Percentiles rank a stretch among this genome's conserved stretches.
These are phyloP conservation scores for Thelonectria olida DNA, from an alignment of 2,329 filamentous ascomycete species.

Conservation along the genomic window DNA sequence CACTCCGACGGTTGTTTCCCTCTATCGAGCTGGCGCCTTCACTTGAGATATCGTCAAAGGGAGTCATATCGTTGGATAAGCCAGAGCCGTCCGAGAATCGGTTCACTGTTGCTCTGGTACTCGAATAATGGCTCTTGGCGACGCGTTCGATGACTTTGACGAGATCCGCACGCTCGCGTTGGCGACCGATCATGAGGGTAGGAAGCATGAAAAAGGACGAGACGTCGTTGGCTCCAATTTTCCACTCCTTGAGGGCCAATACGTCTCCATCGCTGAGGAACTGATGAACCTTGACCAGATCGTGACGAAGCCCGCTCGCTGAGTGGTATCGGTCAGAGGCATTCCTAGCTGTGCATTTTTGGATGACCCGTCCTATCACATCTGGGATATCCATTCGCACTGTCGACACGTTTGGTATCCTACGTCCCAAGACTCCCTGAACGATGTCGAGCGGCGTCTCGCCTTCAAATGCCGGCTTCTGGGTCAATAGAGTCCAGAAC, in stretches of 20 bases:
- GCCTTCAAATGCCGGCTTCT: conserved; percentile 82
- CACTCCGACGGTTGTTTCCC: conserved; percentile 58
- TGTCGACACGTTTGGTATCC: conserved; percentile 79
- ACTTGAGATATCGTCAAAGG: conserved; percentile 64
- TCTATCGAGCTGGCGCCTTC: conserved; percentile 68
- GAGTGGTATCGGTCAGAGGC: conserved; percentile 91
- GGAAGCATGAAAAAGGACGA: conserved; percentile 94
- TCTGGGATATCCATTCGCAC: conserved; percentile 87
- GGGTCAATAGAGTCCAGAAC: conserved; percentile 87
- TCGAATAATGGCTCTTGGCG: conserved; percentile 68
- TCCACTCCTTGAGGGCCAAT: conserved; percentile 75
- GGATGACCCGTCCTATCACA: conserved; percentile 81
- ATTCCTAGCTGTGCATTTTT: conserved; percentile 91
- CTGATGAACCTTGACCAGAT: conserved; percentile 78
- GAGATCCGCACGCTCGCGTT: conserved; percentile 75
- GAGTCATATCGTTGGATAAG: conserved; percentile 60
- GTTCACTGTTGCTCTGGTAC: conserved; percentile 51
- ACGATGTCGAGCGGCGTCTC: conserved; percentile 87
- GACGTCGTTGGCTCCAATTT: conserved; percentile 84
- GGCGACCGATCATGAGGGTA: conserved; percentile 80
- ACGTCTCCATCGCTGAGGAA: conserved; percentile 80
- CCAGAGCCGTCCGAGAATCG: conserved; percentile 64
- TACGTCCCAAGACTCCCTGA: conserved; percentile 83
- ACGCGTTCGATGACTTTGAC: conserved; percentile 80
- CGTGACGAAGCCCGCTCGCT: conserved; percentile 84